Evolutionary conservation across 1,284 basidiomycete genomes (phyloP).

Genomic region (Cryptococcus hybrid): DNA sequence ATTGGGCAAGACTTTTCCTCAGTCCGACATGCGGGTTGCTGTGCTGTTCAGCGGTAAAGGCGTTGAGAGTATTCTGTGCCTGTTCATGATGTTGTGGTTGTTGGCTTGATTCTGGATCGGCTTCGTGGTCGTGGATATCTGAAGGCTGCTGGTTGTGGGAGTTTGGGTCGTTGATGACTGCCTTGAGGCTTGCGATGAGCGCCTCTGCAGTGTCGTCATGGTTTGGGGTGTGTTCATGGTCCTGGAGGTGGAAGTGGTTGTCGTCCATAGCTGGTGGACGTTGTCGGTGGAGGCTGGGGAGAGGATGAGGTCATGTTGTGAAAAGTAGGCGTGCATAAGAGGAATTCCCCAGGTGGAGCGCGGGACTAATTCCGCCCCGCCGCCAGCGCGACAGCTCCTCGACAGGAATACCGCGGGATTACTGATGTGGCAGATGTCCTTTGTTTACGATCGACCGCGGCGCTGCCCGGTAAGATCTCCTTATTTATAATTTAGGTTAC

Average conservation of each 20-base stretch:
- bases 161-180: conserved; percentile 11
- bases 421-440: no score
- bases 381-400: no score
- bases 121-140: not conserved
- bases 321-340: conserved; percentile 12
- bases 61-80: not conserved
- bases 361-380: no score
- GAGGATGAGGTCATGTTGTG: conserved; percentile 2
- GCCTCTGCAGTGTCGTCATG: conserved; percentile 13
- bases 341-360: no score
- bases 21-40: not conserved
- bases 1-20: conserved; percentile 11
- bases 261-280: not conserved
- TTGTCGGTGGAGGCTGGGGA: not conserved
- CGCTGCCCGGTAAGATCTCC: no score
- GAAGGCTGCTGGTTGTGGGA: not conserved
- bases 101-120: not conserved
- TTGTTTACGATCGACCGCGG: no score
- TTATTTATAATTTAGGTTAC: no score
- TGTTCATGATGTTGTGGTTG: not conserved
- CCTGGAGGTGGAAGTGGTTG: not conserved
- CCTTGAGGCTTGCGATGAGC: conserved; percentile 12
- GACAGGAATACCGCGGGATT: no score
- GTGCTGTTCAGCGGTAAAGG: not conserved
- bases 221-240: not conserved